These are phyloP conservation scores for Oryza meridionalis DNA, from an alignment of 176 grass and related monocot species.

Conservation along the genomic window DNA sequence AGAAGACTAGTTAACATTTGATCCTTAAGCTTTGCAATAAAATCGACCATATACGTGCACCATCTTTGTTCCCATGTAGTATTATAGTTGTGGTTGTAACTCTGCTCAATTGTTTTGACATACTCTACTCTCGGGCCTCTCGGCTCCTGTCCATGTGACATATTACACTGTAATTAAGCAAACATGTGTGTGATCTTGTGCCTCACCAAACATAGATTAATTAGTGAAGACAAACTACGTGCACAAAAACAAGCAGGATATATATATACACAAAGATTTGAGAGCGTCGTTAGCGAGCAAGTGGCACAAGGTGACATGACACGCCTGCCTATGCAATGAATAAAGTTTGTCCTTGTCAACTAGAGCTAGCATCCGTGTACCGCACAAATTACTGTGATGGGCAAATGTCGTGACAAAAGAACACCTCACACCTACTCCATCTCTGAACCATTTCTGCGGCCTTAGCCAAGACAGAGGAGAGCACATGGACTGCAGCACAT, in stretches of 20 bases:
- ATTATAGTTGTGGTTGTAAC: not conserved
- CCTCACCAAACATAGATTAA: not conserved
- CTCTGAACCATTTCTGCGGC: not conserved
- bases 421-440: not conserved
- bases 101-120: not conserved
- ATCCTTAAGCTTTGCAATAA: too few species aligned
- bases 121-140: too few species aligned
- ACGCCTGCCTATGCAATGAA: slow-evolving; percentile 28
- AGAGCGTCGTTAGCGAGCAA: slow-evolving; percentile 30
- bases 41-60: too few species aligned
- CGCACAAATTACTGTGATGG: not conserved
- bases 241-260: not conserved
- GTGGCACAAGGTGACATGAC: slow-evolving; percentile 31
- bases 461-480: not conserved
- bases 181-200: not conserved
- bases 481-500: slow-evolving; percentile 18
- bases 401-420: slow-evolving; percentile 18
- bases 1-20: too few species aligned
- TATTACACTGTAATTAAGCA: not conserved
- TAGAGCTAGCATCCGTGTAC: not conserved
- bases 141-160: not conserved
- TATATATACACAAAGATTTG: not conserved
- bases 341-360: slow-evolving; percentile 29
- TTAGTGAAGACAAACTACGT: not conserved
- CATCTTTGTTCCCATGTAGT: too few species aligned